phyloP scores from a whole-genome alignment of 495 filamentous ascomycete species.

The Amniculicola lignicola region DNA sequence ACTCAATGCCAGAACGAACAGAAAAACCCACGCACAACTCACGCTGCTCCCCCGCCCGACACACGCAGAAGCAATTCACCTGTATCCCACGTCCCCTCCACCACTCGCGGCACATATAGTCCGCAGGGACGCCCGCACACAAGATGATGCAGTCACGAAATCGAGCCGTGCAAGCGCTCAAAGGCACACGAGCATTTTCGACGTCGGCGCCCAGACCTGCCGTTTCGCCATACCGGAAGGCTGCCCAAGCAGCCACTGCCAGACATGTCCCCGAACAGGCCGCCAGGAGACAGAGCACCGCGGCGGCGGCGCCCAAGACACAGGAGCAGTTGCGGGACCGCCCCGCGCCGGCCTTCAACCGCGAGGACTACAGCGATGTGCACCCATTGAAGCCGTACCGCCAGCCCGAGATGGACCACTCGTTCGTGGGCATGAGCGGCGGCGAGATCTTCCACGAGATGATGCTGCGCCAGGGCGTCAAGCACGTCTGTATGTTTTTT shows the following conservation, averaged over 20 bases:
- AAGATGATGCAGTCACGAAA: slow-evolving; percentile 25
- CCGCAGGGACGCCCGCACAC: slow-evolving; percentile 7
- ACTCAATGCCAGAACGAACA: slow-evolving; percentile 6
- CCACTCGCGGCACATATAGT: not conserved
- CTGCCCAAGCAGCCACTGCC: slow-evolving; percentile 29
- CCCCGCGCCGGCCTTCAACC: slow-evolving; percentile 45
- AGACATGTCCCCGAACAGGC: slow-evolving; percentile 29
- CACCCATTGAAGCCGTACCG: slow-evolving; percentile 40
- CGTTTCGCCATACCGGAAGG: slow-evolving; percentile 39
- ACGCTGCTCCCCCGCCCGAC: not conserved
- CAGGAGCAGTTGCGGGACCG: slow-evolving; percentile 33
- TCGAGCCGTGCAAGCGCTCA: slow-evolving; percentile 19
- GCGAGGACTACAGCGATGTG: slow-evolving; percentile 39
- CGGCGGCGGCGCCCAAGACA: slow-evolving; percentile 35
- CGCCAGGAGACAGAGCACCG: slow-evolving; percentile 38
- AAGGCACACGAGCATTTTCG: slow-evolving; percentile 30
- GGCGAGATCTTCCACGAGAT: slow-evolving; percentile 99
- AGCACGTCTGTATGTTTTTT: slow-evolving; percentile 61
- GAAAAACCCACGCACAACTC: not conserved
- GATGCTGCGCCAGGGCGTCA: slow-evolving; percentile 90
- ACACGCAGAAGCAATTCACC: not conserved
- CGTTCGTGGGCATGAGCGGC: slow-evolving; percentile 89
- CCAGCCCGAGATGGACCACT: slow-evolving; percentile 46
- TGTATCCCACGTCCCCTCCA: slow-evolving; percentile 12
- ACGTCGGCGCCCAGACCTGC: slow-evolving; percentile 31